phyloP scores from a whole-genome alignment of 306 rosid genomes.

The Delonix regia region DNA sequence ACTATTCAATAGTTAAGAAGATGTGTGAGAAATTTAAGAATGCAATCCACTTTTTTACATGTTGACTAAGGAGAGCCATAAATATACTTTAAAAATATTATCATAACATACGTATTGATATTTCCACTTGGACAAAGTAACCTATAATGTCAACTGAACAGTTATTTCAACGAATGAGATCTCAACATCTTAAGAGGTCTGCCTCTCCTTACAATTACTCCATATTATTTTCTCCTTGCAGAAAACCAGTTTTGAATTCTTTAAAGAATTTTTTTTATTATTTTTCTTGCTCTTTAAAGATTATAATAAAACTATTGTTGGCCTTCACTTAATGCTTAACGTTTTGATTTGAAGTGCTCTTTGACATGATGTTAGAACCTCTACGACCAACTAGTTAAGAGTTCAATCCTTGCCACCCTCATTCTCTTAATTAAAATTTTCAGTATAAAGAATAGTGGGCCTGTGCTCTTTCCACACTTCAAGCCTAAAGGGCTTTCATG shows the following conservation, averaged over 20 bases:
- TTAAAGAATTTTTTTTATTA: background rate
- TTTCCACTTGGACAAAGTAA: background rate
- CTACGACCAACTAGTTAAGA: background rate
- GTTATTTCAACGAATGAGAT: background rate
- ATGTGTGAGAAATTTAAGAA: background rate
- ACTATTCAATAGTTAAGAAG: background rate
- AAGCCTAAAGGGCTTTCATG: background rate
- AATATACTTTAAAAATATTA: background rate
- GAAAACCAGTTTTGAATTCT: background rate
- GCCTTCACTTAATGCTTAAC: background rate
- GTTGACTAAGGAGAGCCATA: background rate
- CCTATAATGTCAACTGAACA: background rate
- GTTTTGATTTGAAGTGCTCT: background rate
- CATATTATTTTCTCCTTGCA: background rate
- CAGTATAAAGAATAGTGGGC: background rate
- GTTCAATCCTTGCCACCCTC: background rate
- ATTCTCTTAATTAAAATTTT: background rate
- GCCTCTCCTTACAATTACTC: background rate
- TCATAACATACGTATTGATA: background rate
- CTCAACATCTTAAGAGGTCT: background rate
- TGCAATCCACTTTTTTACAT: background rate
- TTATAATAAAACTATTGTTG: background rate
- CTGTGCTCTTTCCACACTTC: background rate
- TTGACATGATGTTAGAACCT: background rate
- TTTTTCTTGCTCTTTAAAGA: background rate